These are phyloP conservation scores for Mucor velutinosus DNA, from an alignment of 371 early-diverging fungal genomes.

Conservation along the genomic window DNA sequence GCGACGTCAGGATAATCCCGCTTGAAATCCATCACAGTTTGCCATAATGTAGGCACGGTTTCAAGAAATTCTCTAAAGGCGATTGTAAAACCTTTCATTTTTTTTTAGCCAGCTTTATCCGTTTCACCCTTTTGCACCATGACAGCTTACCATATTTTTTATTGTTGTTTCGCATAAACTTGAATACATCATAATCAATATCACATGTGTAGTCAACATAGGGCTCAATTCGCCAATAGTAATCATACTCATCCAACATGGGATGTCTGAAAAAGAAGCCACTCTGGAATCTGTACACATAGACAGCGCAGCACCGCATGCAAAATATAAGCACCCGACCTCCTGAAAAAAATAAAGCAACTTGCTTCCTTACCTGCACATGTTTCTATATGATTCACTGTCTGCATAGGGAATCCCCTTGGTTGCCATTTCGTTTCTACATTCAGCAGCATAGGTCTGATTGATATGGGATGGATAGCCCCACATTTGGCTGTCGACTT, in stretches of 20 bases:
- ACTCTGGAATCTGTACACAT: constrained; percentile 46
- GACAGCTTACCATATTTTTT: constrained; percentile 27
- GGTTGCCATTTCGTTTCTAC: constrained; percentile 60
- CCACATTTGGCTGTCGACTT: constrained; percentile 65
- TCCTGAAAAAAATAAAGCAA: background rate
- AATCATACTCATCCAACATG: constrained; percentile 77
- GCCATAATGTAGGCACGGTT: constrained; percentile 79
- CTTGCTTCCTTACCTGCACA: constrained; percentile 67
- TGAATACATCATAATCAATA: constrained; percentile 51
- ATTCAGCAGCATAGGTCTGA: constrained; percentile 60
- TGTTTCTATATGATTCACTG: constrained; percentile 87
- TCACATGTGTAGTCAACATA: constrained; percentile 88
- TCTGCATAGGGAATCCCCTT: constrained; percentile 79
- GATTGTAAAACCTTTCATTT: constrained; percentile 62
- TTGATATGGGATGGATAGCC: constrained; percentile 86
- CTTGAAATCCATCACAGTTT: constrained; percentile 57
- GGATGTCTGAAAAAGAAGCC: constrained; percentile 92
- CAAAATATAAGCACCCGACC: background rate
- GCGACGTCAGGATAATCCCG: constrained; percentile 38
- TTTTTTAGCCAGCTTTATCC: background rate
- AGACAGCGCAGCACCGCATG: background rate
- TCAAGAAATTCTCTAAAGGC: constrained; percentile 69
- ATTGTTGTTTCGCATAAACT: constrained; percentile 24
- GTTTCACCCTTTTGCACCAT: constrained; percentile 17
- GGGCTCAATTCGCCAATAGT: constrained; percentile 97